Conservation (phyloP, 768 basidiomycete species). For the Gloeophyllum trabeum region DNA sequence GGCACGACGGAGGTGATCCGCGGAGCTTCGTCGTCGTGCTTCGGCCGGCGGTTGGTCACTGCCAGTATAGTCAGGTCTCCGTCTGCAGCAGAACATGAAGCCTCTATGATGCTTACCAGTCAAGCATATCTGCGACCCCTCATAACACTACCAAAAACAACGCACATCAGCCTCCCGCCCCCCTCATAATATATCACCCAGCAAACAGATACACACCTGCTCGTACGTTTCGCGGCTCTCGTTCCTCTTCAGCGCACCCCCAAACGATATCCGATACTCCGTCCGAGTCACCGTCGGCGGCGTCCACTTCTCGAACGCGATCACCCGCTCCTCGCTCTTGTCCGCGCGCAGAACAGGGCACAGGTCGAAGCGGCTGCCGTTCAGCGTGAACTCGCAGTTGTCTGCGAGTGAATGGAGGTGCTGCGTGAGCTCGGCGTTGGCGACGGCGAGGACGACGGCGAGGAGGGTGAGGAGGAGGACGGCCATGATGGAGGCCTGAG, state of each 20-base stretch:
- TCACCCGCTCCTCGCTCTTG: conserved; percentile 8
- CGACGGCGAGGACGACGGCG: too few species aligned
- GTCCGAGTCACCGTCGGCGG: conserved; percentile 18
- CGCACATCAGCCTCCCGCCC: conserved; percentile 1
- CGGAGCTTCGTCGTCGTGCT: conserved; percentile 10
- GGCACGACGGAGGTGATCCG: conserved; percentile 15
- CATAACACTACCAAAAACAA: conserved; percentile 13
- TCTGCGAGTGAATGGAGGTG: conserved; percentile 7
- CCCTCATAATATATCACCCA: too few species aligned
- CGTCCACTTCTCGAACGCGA: conserved; percentile 11
- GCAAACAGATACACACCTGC: conserved; percentile 15
- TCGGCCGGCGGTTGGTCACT: conserved; percentile 13
- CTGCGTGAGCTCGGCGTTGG: background rate
- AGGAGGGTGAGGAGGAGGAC: too few species aligned
- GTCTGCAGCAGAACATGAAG: background rate
- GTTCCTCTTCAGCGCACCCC: conserved; percentile 14
- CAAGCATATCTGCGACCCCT: conserved; percentile 19
- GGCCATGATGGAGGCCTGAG: too few species aligned
- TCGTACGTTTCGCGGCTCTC: conserved; percentile 11
- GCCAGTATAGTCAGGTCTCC: background rate
- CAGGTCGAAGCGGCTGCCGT: conserved; percentile 13
- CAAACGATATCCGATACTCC: conserved; percentile 15
- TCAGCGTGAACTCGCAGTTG: conserved; percentile 16
- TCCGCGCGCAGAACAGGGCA: conserved; percentile 16
- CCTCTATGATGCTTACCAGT: conserved; percentile 15